These are phyloP conservation scores for Daedaleopsis sinensis DNA, from an alignment of 768 basidiomycete species.

Conservation along the genomic window DNA sequence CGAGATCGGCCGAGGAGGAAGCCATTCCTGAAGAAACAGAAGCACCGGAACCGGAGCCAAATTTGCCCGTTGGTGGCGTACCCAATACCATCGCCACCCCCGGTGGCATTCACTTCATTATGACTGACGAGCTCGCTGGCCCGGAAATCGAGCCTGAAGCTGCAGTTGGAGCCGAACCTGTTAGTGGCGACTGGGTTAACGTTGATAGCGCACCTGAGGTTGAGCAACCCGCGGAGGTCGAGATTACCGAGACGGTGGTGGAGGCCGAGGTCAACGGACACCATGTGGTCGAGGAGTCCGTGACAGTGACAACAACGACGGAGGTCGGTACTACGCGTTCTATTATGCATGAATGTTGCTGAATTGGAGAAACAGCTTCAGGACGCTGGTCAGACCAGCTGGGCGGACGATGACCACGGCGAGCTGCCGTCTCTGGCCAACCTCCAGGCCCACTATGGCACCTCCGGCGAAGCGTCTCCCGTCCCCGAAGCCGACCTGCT, in stretches of 20 bases:
- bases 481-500: conserved; percentile 38
- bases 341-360: not conserved
- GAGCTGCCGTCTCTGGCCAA: conserved; percentile 78
- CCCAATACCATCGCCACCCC: conserved; percentile 42
- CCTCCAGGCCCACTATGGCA: conserved; percentile 76
- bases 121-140: conserved; percentile 75
- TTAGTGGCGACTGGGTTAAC: conserved; percentile 48
- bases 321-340: conserved; percentile 18
- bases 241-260: conserved; percentile 24
- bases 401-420: conserved; percentile 82
- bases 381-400: conserved; percentile 56
- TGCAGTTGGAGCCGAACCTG: not conserved
- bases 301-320: conserved; percentile 24
- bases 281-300: conserved; percentile 27
- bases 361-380: conserved; percentile 11
- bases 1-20: not conserved
- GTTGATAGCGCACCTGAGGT: conserved; percentile 27
- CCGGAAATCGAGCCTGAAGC: conserved; percentile 27
- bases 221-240: conserved; percentile 22
- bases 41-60: not conserved
- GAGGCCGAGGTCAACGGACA: conserved; percentile 28
- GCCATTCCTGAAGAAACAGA: not conserved
- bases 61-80: conserved; percentile 42
- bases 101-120: conserved; percentile 77
- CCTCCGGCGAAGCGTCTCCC: conserved; percentile 73